A percentile compares a stretch with the other conserved stretches of the same genome.
Conservation (phyloP, 2,329 filamentous ascomycete genomes). For the Fusarium vanettenii region DNA sequence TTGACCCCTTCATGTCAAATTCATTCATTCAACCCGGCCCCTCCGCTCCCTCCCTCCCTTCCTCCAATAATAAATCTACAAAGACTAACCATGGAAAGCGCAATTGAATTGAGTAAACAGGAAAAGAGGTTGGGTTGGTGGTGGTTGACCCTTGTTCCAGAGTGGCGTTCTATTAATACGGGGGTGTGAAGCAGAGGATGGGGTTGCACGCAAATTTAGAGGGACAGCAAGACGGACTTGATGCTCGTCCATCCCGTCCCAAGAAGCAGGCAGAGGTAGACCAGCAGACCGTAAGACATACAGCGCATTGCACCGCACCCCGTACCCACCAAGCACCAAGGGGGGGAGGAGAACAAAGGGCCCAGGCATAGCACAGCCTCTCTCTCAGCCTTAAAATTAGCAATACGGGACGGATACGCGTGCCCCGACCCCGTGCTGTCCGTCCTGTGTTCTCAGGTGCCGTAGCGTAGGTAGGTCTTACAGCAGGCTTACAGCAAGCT, state of each 20-base stretch:
- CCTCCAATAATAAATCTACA: neutral
- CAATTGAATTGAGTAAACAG: neutral
- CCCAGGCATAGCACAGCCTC: constrained; percentile 1
- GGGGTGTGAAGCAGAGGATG: neutral
- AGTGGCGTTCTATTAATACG: neutral
- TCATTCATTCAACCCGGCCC: neutral
- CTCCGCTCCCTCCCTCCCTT: neutral
- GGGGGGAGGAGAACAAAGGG: neutral
- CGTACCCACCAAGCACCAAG: constrained; percentile 3
- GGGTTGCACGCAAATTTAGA: neutral
- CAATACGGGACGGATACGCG: neutral
- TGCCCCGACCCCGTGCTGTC: neutral
- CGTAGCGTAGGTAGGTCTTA: constrained; percentile 22
- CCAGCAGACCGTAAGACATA: neutral
- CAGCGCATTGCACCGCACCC: neutral
- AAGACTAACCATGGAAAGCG: neutral
- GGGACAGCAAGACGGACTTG: neutral
- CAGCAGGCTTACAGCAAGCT: constrained; percentile 68
- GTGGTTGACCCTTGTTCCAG: neutral
- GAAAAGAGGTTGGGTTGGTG: neutral
- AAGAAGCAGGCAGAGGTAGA: neutral
- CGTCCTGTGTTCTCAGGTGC: neutral
- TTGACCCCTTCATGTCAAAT: neutral
- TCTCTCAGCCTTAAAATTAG: constrained; percentile 21
- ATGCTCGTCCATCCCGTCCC: constrained; percentile 1